Evolutionary conservation across 129 eudicot species (phyloP).

Genomic region (Centella asiatica): DNA sequence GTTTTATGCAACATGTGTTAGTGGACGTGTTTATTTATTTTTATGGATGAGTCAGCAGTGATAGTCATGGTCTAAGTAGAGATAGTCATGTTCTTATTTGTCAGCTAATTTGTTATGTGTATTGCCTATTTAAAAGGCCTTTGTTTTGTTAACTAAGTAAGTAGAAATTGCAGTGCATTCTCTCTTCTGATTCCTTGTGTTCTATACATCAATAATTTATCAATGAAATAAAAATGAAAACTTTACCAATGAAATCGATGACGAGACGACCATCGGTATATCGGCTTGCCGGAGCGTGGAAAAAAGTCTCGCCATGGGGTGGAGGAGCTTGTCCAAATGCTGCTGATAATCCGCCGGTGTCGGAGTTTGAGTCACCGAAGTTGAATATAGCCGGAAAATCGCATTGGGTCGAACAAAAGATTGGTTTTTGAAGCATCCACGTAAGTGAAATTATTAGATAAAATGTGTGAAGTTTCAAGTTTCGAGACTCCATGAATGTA

Average conservation of each 20-base stretch:
- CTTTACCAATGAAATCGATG: conserved; percentile 71
- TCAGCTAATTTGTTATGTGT: no score
- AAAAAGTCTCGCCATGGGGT: conserved; percentile 68
- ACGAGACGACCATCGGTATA: conserved; percentile 65
- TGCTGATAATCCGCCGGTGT: conserved; percentile 91
- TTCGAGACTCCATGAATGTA: conserved; percentile 2
- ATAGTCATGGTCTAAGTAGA: no score
- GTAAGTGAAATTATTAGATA: background rate
- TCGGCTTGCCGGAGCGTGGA: conserved; percentile 69
- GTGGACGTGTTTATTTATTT: no score
- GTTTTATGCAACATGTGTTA: no score
- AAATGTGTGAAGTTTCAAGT: background rate
- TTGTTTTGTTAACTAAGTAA: no score
- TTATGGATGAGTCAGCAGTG: no score
- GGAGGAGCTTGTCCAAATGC: conserved; percentile 84
- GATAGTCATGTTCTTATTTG: no score
- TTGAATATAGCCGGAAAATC: conserved; percentile 71
- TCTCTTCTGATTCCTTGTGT: no score
- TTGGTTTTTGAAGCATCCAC: background rate
- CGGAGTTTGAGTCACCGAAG: conserved; percentile 96
- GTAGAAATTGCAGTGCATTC: no score
- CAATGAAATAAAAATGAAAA: background rate
- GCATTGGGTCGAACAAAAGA: conserved; percentile 20
- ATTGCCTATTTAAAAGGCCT: no score
- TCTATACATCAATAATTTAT: background rate